Conservation (phyloP, 176 grass and related monocot species). For the Rhipidocladum racemiflorum region DNA sequence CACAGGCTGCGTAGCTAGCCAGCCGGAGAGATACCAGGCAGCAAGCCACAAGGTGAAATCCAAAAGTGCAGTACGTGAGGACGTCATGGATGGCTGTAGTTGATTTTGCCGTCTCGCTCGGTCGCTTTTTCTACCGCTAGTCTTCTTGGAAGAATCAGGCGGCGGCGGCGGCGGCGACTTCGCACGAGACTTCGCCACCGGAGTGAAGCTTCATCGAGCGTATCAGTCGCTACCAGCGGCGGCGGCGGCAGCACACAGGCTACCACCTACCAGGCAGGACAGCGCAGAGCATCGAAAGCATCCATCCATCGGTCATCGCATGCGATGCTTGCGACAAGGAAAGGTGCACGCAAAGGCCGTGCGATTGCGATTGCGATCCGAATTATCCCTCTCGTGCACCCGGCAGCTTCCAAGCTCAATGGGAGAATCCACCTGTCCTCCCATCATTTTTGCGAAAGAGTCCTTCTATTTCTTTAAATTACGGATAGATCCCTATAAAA, state of each 20-base stretch:
- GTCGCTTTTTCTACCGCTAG: conserved; percentile 24
- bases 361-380: neutral
- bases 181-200: neutral
- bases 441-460: no score
- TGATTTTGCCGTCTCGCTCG: neutral
- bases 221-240: neutral
- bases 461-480: no score
- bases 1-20: no score
- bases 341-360: neutral
- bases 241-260: neutral
- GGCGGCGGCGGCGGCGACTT: neutral
- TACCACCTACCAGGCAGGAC: neutral
- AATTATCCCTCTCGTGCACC: no score
- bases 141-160: conserved; percentile 16
- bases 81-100: neutral
- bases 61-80: no score
- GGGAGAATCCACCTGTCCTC: no score
- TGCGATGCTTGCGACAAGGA: neutral
- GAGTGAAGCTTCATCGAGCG: neutral
- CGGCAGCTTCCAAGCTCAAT: no score
- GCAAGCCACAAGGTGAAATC: neutral
- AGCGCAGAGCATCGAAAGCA: neutral
- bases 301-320: neutral
- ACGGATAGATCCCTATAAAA: no score
- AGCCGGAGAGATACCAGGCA: no score